Conservation (phyloP, 2,329 filamentous ascomycete species). For the Hymenoscyphus repandus region DNA sequence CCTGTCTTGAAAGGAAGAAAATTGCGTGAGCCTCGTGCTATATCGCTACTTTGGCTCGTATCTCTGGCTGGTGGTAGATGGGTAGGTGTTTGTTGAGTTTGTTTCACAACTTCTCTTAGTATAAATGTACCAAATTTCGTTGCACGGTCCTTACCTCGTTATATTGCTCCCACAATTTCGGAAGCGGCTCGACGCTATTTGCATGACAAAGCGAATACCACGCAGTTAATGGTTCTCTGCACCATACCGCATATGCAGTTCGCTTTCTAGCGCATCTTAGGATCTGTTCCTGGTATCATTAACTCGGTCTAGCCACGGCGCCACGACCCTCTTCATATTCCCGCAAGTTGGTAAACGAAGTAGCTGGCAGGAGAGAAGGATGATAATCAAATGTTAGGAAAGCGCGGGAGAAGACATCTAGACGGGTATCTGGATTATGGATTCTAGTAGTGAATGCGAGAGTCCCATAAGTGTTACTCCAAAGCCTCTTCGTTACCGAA, state of each 20-base stretch:
- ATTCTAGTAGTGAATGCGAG: too few relatives aligned
- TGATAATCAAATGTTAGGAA: constrained; percentile 26
- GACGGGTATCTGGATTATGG: constrained; percentile 19
- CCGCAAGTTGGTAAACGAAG: constrained; percentile 26
- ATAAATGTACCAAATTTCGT: constrained; percentile 16
- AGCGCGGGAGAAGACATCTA: constrained; percentile 22
- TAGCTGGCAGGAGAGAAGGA: constrained; percentile 26
- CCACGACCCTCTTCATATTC: constrained; percentile 22
- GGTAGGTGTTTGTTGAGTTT: too few relatives aligned
- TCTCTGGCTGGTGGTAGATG: too few relatives aligned
- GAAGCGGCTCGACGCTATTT: constrained; percentile 21
- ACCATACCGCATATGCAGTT: constrained; percentile 21
- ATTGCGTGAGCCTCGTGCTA: too few relatives aligned
- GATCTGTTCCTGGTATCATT: constrained; percentile 20
- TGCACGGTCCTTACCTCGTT: constrained; percentile 16
- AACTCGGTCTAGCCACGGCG: constrained; percentile 11
- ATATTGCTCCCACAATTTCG: constrained; percentile 17
- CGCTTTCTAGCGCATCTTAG: constrained; percentile 21
- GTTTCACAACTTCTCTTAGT: too few relatives aligned
- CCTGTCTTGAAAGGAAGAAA: too few relatives aligned
- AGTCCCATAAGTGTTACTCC: constrained; percentile 22
- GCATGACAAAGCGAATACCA: constrained; percentile 22
- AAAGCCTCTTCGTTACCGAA: constrained; percentile 20
- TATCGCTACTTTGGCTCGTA: too few relatives aligned
- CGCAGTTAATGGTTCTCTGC: constrained; percentile 21